phyloP scores from a whole-genome alignment of 148 eudicot species.

The Vaccinium macrocarpon region DNA sequence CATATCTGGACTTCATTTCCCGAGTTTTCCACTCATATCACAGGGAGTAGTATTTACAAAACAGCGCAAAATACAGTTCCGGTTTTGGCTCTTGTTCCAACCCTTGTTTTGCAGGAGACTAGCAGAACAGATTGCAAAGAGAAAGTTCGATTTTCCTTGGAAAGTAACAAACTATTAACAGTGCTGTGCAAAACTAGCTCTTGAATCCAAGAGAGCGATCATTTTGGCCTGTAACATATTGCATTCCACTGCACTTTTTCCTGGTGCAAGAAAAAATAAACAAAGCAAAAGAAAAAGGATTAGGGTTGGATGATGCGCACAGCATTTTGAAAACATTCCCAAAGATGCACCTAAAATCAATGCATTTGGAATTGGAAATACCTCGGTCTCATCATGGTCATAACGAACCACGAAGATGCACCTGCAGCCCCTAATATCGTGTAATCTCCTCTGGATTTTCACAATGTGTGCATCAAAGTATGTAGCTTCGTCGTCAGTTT shows the following conservation, averaged over 20 bases:
- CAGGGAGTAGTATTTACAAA: background rate
- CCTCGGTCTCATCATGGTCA: slow-evolving; percentile 59
- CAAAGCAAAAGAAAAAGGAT: background rate
- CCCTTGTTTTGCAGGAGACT: background rate
- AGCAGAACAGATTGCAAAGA: background rate
- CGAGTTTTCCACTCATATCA: background rate
- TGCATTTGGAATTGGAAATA: slow-evolving; percentile 20
- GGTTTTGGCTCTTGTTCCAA: background rate
- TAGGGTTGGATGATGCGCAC: background rate
- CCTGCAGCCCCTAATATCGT: slow-evolving; percentile 57
- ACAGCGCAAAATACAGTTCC: background rate
- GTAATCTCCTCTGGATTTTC: slow-evolving; percentile 57
- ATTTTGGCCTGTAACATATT: slow-evolving; percentile 65
- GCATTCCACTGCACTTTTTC: slow-evolving; percentile 44
- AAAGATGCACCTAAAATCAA: background rate
- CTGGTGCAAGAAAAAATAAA: slow-evolving; percentile 34
- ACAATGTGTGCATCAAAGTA: slow-evolving; percentile 68
- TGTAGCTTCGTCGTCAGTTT: slow-evolving; percentile 50
- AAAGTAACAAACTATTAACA: background rate
- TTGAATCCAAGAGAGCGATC: background rate
- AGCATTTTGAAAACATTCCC: background rate
- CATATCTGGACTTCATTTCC: background rate
- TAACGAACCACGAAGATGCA: slow-evolving; percentile 77
- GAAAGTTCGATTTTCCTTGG: background rate
- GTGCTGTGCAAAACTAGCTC: background rate